phyloP scores from a whole-genome alignment of 2,329 filamentous ascomycete species.

The Chalara sp. region DNA sequence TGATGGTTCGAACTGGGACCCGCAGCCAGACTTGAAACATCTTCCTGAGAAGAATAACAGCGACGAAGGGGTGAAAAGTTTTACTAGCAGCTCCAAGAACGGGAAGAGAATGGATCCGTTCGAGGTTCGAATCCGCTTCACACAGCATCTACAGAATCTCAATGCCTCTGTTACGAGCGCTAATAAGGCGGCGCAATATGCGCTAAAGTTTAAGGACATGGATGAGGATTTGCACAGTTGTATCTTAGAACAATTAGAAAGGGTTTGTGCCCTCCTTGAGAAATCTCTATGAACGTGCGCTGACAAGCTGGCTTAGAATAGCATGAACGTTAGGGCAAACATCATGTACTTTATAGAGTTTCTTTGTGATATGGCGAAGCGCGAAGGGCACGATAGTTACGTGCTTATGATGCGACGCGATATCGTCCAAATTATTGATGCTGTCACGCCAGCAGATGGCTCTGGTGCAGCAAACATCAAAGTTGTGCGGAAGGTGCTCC shows the following conservation, averaged over 20 bases:
- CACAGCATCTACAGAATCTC: constrained; percentile 78
- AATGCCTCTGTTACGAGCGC: constrained; percentile 85
- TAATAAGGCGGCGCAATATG: constrained; percentile 91
- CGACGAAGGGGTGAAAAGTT: not conserved
- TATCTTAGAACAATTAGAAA: constrained; percentile 91
- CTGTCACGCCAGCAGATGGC: constrained; percentile 80
- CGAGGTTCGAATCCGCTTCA: constrained; percentile 97
- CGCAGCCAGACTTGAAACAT: no score
- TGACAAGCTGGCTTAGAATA: constrained; percentile 50
- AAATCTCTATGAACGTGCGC: not conserved
- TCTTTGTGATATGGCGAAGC: constrained; percentile 60
- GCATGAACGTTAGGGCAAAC: constrained; percentile 95
- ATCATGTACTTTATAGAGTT: constrained; percentile 99
- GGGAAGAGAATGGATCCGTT: constrained; percentile 59
- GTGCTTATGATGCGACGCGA: constrained; percentile 93
- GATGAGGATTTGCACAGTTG: constrained; percentile 96
- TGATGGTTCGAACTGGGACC: no score
- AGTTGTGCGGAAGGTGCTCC: constrained; percentile 74
- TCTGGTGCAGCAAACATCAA: constrained; percentile 90
- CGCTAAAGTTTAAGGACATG: constrained; percentile 87
- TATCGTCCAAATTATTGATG: constrained; percentile 84
- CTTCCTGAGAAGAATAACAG: no score
- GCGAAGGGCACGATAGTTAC: constrained; percentile 72
- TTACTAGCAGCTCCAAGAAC: constrained; percentile 4
- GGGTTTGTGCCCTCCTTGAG: constrained; percentile 39